A percentile compares a stretch with the other conserved stretches of the same genome.
Evolutionary conservation across 2,329 filamentous ascomycete genomes (phyloP).

Genomic region (Zasmidium cellare): DNA sequence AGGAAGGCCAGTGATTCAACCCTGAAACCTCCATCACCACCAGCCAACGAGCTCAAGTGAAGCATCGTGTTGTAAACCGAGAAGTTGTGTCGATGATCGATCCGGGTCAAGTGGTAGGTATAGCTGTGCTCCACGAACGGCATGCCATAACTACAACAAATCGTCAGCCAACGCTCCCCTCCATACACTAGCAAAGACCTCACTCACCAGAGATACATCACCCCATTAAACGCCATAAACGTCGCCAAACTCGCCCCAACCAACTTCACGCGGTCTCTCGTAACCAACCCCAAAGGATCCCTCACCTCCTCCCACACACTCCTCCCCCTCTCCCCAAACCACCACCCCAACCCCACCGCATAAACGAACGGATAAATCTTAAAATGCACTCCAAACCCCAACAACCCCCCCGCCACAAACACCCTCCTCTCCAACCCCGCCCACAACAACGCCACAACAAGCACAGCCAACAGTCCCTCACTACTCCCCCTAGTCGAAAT

Average conservation of each 20-base stretch:
- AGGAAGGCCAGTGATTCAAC: slow-evolving; percentile 84
- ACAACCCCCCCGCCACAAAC: slow-evolving; percentile 66
- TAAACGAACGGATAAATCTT: slow-evolving; percentile 99
- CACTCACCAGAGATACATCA: slow-evolving; percentile 76
- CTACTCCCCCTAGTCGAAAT: slow-evolving; percentile 95
- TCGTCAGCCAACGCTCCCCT: no score
- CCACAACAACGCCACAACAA: slow-evolving; percentile 83
- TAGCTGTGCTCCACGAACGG: slow-evolving; percentile 89
- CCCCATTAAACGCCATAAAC: slow-evolving; percentile 70
- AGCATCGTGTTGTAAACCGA: slow-evolving; percentile 92
- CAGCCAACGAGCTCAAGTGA: slow-evolving; percentile 74
- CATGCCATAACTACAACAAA: slow-evolving; percentile 63
- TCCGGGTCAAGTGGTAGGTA: slow-evolving; percentile 85
- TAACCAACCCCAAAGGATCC: slow-evolving; percentile 18
- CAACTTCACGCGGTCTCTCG: slow-evolving; percentile 54
- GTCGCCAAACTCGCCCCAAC: slow-evolving; percentile 66
- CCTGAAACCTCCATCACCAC: slow-evolving; percentile 44
- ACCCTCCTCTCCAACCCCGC: slow-evolving; percentile 67
- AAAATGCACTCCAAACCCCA: slow-evolving; percentile 89
- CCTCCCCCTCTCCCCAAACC: slow-evolving; percentile 60
- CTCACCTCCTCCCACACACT: not conserved
- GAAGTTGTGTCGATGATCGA: slow-evolving; percentile 98
- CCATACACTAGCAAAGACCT: no score
- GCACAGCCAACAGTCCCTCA: slow-evolving; percentile 82
- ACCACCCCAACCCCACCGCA: slow-evolving; percentile 76